phyloP scores from a whole-genome alignment of 1,139 yeast species.

The Debaryomyces robertsiae region DNA sequence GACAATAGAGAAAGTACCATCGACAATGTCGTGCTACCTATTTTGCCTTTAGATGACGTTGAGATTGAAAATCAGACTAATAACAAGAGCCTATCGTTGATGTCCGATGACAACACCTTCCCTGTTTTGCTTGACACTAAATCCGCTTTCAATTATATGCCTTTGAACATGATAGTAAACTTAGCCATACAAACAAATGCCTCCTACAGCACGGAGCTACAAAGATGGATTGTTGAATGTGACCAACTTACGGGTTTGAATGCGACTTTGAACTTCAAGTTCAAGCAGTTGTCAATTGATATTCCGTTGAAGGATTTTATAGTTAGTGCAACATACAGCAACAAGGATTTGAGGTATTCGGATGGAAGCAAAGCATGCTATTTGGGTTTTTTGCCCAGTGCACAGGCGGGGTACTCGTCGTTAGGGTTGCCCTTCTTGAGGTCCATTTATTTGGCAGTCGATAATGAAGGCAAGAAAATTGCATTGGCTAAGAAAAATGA shows the following conservation, averaged over 20 bases:
- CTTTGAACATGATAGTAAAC: slow-evolving; percentile 59
- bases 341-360: slow-evolving; percentile 45
- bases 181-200: slow-evolving; percentile 79
- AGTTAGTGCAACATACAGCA: slow-evolving; percentile 36
- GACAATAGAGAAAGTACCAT: slow-evolving; percentile 24
- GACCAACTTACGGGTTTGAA: slow-evolving; percentile 34
- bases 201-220: slow-evolving; percentile 51
- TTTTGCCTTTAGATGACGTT: slow-evolving; percentile 57
- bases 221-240: slow-evolving; percentile 72
- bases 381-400: slow-evolving; percentile 56
- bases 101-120: slow-evolving; percentile 33
- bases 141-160: slow-evolving; percentile 55
- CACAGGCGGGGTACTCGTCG: slow-evolving; percentile 52
- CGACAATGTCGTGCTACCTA: slow-evolving; percentile 44
- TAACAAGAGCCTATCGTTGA: slow-evolving; percentile 37
- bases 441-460: slow-evolving; percentile 64
- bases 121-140: slow-evolving; percentile 70
- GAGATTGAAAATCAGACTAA: slow-evolving; percentile 47
- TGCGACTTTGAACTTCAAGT: slow-evolving; percentile 57
- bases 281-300: slow-evolving; percentile 54
- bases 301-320: slow-evolving; percentile 59
- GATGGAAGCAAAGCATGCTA: slow-evolving; percentile 64
- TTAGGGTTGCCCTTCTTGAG: slow-evolving; percentile 66
- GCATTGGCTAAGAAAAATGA: slow-evolving; percentile 46
- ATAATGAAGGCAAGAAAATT: slow-evolving; percentile 57